These are phyloP conservation scores for Colletotrichum sp. DNA, from an alignment of 2,329 filamentous ascomycete species.

Conservation along the genomic window DNA sequence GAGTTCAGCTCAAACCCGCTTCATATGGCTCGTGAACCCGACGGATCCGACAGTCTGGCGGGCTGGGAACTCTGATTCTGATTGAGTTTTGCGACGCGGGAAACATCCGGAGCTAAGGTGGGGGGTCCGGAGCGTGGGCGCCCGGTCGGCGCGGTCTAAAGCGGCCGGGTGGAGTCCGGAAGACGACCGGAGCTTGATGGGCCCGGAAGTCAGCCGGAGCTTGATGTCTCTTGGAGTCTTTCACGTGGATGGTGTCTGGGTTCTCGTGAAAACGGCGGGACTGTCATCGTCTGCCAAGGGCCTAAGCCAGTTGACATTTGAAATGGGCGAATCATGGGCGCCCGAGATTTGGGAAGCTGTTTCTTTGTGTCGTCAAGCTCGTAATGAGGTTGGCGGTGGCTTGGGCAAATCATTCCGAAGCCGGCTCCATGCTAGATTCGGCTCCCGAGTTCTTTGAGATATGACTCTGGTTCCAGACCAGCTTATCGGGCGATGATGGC, in stretches of 20 bases:
- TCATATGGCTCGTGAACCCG: neutral
- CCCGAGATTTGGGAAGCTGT: neutral
- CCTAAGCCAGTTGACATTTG: neutral
- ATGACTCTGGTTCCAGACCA: neutral
- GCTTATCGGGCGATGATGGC: neutral
- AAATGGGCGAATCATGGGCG: neutral
- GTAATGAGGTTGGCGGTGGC: neutral
- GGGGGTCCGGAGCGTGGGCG: neutral
- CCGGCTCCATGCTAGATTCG: neutral
- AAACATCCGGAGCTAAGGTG: neutral
- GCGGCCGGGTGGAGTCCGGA: neutral
- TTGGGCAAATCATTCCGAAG: neutral
- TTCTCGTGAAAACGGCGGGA: neutral
- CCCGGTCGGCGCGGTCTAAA: neutral
- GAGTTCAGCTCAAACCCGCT: neutral
- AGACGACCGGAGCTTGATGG: neutral
- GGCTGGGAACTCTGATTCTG: neutral
- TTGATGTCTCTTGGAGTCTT: neutral
- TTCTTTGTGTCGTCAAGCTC: neutral
- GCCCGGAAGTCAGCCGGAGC: neutral
- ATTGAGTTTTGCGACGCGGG: neutral
- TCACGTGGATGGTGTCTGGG: neutral
- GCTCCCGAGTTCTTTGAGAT: neutral
- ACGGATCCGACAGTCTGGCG: neutral
- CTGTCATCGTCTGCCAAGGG: neutral